Base-by-base conservation (phyloP, 1,284 basidiomycete species). In the Pseudozyma sp. region DNA sequence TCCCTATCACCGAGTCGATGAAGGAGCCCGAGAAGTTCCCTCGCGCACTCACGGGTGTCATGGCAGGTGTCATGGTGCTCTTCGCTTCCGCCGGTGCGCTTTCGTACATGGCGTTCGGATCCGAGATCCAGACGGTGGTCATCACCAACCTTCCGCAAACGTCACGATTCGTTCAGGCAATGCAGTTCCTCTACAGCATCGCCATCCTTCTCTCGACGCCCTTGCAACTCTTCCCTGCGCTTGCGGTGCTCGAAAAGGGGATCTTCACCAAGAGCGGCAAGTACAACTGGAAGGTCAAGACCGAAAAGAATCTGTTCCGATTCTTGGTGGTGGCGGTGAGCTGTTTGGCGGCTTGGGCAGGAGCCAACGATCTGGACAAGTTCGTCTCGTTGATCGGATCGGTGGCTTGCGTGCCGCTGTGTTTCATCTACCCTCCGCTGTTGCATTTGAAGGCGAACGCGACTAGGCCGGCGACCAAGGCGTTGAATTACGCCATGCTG, bases 1-100 rank as follows among this genome's bases (percentile, higher is more conserved):
- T 99, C 75, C 96, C 97, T 11, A 97, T 99, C 78, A 94, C 94
- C 8, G 95, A 99, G 83, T 90, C 94, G 6, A 99, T 99, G 96
- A 78, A 78, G 59, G 81, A 98, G 85, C 97, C 97, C 2, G 90
- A 90, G 79, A 94, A 93, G 85, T 97, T 99, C 88, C 94, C 96
- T 2, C 87, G 85, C 45, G 94, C 92, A 0, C 86, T 99, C 39
- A 92, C 92, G 3, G 92, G 92, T 9, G 95, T 98, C 60, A 98
- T 99, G 94, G 81, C 92, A 10, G 90, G 90, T 81, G 87, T 93
- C 39, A 89, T 91, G 62, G 84, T 80, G 14, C 88, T 99, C 2
- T 98, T 98, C 83, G 92, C 93, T 46, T 92, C 92, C 24, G 91
- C 92, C n/a, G 97, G 96, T 35, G 89, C 89, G 7, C 89, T 97